Conservation (phyloP, 805 yeast species). For the Kuraishia floccosa region DNA sequence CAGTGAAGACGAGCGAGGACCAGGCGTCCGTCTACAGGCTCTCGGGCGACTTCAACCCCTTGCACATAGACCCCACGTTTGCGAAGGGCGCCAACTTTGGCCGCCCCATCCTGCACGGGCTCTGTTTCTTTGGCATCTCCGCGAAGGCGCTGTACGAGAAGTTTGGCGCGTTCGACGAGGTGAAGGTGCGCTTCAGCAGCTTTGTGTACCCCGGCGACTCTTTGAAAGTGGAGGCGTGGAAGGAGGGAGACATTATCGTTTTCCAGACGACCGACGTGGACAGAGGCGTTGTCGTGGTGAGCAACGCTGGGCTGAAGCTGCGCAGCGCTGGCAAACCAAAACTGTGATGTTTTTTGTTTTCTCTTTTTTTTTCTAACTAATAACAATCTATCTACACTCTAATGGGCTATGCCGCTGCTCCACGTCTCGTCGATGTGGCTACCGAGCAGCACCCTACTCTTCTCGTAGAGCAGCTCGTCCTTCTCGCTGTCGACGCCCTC, state of each 20-base stretch:
- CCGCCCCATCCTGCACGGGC: constrained; percentile 85
- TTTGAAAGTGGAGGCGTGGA: constrained; percentile 77
- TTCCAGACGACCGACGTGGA: constrained; percentile 80
- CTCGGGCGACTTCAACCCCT: constrained; percentile 90
- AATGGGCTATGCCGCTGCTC: constrained; percentile 26
- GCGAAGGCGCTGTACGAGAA: constrained; percentile 68
- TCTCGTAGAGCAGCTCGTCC: constrained; percentile 31
- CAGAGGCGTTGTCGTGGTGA: constrained; percentile 67
- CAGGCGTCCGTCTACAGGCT: constrained; percentile 87
- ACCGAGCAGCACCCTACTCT: constrained; percentile 36
- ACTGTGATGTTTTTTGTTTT: constrained; percentile 6
- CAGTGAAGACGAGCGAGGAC: constrained; percentile 48
- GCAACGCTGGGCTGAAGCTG: constrained; percentile 77
- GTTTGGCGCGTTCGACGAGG: constrained; percentile 72
- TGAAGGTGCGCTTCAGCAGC: constrained; percentile 84
- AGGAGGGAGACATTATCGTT: constrained; percentile 51
- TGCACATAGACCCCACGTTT: constrained; percentile 87
- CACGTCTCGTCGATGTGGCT: constrained; percentile 55
- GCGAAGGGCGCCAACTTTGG: constrained; percentile 83
- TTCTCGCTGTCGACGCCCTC: constrained; percentile 19
- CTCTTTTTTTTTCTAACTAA: constrained; percentile 1
- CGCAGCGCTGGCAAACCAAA: constrained; percentile 10
- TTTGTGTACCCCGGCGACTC: constrained; percentile 94
- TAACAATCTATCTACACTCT: constrained; percentile 1
- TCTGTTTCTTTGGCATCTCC: constrained; percentile 77